Conservation (phyloP, 768 basidiomycete species). For the Naganishia randhawae region DNA sequence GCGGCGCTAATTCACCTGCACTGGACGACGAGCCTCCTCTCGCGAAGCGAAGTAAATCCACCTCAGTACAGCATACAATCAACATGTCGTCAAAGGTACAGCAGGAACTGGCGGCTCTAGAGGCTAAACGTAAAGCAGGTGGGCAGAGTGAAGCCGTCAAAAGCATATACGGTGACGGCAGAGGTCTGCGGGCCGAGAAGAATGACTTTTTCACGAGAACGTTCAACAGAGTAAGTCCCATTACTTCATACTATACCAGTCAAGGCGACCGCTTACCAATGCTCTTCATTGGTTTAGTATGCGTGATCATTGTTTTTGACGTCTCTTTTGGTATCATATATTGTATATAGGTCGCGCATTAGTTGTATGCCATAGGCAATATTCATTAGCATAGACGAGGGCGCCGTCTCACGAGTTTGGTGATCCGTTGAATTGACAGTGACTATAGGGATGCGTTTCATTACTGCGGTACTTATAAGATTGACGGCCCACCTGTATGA, state of each 20-base stretch:
- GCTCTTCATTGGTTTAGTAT: constrained; percentile 6
- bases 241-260: not conserved
- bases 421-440: too few relatives aligned
- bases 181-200: constrained; percentile 13
- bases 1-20: not conserved
- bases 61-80: not conserved
- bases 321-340: not conserved
- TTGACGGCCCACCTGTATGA: too few relatives aligned
- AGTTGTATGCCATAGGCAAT: not conserved
- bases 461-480: too few relatives aligned
- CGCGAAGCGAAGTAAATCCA: constrained; percentile 10
- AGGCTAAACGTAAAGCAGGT: constrained; percentile 27
- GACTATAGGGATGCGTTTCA: too few relatives aligned
- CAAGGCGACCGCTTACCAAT: not conserved
- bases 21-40: not conserved
- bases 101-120: constrained; percentile 25
- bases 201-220: constrained; percentile 34
- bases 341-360: not conserved
- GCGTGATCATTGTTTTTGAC: not conserved
- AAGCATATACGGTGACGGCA: constrained; percentile 29
- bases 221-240: constrained; percentile 29
- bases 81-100: constrained; percentile 24
- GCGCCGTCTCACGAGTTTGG: not conserved
- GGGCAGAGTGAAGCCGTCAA: constrained; percentile 27
- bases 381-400: not conserved